A percentile compares a stretch with the other conserved stretches of the same genome.
These are phyloP conservation scores for Arachnomyces sp. DNA, from an alignment of 2,329 filamentous ascomycete species.

Conservation along the genomic window DNA sequence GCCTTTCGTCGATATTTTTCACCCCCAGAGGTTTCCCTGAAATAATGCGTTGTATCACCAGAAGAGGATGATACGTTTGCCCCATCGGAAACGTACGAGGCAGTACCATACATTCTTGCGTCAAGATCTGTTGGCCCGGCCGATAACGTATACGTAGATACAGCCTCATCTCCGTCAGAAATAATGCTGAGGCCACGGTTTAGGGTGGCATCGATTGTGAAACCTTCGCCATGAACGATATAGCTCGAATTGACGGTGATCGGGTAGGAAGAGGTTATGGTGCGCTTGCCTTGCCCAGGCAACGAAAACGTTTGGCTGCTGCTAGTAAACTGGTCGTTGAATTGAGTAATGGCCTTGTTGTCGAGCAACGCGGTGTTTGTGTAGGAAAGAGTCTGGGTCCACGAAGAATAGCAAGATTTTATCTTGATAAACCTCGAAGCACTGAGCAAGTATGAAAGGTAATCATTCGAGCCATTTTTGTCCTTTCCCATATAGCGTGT, in stretches of 20 bases:
- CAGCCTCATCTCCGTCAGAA: constrained; percentile 33
- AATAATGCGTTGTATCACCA: constrained; percentile 23
- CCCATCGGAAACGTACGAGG: constrained; percentile 18
- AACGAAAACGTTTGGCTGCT: constrained; percentile 32
- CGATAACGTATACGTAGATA: constrained; percentile 55
- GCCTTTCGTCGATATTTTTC: constrained; percentile 17
- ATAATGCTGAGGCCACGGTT: constrained; percentile 42
- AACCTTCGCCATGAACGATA: constrained; percentile 38
- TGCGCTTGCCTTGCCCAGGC: constrained; percentile 24
- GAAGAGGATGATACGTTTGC: constrained; percentile 19
- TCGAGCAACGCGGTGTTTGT: constrained; percentile 49
- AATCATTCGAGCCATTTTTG: constrained; percentile 47
- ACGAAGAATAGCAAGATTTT: constrained; percentile 42
- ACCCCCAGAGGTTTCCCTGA: constrained; percentile 17
- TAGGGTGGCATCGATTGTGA: constrained; percentile 44
- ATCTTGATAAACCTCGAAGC: constrained; percentile 51
- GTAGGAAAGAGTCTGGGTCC: constrained; percentile 54
- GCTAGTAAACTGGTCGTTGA: constrained; percentile 42
- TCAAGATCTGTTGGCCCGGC: constrained; percentile 19
- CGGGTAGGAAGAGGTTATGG: constrained; percentile 51
- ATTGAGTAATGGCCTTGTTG: constrained; percentile 49
- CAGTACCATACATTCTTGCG: constrained; percentile 23
- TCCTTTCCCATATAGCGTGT: constrained; percentile 21
- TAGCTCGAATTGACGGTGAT: constrained; percentile 51
- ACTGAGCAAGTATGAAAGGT: constrained; percentile 51